Percentiles rank a stretch among this genome's conserved stretches.
Conservation (phyloP, 1,139 yeast genomes). For the Hemisphaericaspora xylofermentans region DNA sequence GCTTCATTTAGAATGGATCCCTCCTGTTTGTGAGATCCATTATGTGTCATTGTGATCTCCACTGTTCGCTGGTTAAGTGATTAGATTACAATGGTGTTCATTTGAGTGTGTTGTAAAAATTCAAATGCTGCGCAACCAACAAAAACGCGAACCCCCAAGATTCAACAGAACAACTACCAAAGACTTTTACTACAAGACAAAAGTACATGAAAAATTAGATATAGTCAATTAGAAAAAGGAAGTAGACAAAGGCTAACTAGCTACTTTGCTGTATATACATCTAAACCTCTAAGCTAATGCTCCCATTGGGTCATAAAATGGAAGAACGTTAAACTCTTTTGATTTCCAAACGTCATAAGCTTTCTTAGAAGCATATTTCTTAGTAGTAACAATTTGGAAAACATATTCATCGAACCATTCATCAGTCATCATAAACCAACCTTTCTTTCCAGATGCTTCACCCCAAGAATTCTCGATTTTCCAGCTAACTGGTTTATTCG, state of each 20-base stretch:
- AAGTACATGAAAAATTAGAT: no score
- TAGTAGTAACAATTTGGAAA: conserved; percentile 73
- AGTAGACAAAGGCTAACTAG: no score
- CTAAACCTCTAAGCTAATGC: conserved; percentile 53
- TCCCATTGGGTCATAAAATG: conserved; percentile 88
- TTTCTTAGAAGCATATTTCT: conserved; percentile 47
- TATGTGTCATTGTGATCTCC: conserved; percentile 1
- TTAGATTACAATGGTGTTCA: not conserved
- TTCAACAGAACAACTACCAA: no score
- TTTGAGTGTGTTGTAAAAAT: not conserved
- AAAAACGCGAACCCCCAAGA: no score
- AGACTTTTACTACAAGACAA: no score
- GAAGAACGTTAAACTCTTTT: conserved; percentile 57
- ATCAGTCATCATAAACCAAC: conserved; percentile 79
- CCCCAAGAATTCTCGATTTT: conserved; percentile 91
- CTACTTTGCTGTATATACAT: no score
- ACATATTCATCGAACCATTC: conserved; percentile 81
- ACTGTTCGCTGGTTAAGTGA: no score
- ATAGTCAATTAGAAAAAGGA: no score
- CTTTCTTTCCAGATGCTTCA: conserved; percentile 67
- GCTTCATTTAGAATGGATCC: conserved; percentile 5
- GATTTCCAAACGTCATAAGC: conserved; percentile 49
- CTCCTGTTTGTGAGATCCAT: conserved; percentile 1
- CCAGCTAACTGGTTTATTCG: conserved; percentile 64
- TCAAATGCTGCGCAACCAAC: not conserved